Percentiles rank a stretch among this genome's conserved stretches.
phyloP scores from a whole-genome alignment of 2,329 filamentous ascomycete species.

The Fusarium sp. region DNA sequence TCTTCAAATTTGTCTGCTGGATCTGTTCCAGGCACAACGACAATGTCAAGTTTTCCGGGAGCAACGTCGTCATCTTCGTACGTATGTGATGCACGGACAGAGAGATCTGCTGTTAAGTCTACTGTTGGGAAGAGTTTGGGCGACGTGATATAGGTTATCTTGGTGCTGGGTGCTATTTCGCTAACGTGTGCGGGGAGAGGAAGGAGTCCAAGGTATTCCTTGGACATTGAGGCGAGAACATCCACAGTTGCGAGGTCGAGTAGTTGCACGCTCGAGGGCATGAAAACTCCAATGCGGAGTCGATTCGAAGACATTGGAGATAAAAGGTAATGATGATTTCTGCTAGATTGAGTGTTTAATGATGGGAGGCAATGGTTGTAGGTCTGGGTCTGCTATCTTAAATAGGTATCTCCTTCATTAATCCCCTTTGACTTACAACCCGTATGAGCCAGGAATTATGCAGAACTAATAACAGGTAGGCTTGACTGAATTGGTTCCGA shows the following conservation, averaged over 20 bases:
- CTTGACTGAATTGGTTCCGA: background rate
- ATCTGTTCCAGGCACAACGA: constrained; percentile 65
- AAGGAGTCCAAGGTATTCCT: constrained; percentile 57
- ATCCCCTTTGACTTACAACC: background rate
- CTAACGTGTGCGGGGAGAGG: constrained; percentile 53
- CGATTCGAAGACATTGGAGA: constrained; percentile 34
- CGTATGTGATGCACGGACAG: constrained; percentile 58
- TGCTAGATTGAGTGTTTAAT: background rate
- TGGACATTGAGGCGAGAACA: constrained; percentile 60
- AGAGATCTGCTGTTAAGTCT: constrained; percentile 56
- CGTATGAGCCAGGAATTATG: constrained; percentile 17
- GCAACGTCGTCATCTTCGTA: constrained; percentile 60
- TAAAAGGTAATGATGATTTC: background rate
- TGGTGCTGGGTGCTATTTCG: constrained; percentile 57
- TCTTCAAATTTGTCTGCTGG: constrained; percentile 51
- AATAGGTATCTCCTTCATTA: background rate
- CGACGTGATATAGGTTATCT: constrained; percentile 62
- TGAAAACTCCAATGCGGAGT: constrained; percentile 64
- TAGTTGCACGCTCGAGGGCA: constrained; percentile 60
- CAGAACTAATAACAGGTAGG: background rate
- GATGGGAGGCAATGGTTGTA: background rate
- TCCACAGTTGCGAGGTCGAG: constrained; percentile 66
- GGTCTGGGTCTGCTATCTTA: constrained; percentile 1
- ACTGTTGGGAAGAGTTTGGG: constrained; percentile 53
- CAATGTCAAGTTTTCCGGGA: constrained; percentile 63